phyloP scores from a whole-genome alignment of 768 basidiomycete genomes.

The Mycena filopes region DNA sequence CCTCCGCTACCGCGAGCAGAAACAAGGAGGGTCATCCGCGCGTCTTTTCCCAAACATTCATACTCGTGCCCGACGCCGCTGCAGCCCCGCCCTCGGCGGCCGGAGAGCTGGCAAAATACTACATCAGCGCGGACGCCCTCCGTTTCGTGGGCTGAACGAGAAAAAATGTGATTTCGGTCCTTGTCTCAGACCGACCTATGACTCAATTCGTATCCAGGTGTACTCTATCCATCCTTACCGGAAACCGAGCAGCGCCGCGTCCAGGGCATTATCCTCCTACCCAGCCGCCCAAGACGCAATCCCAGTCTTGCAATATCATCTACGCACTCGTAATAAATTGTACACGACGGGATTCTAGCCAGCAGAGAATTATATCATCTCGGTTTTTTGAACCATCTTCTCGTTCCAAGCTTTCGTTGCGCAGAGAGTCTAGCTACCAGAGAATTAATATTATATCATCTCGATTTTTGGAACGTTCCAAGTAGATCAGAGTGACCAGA shows the following conservation, averaged over 20 bases:
- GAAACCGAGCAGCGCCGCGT: conserved; percentile 22
- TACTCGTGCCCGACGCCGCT: conserved; percentile 80
- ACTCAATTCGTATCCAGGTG: conserved; percentile 14
- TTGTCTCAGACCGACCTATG: neutral
- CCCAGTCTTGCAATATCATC: neutral
- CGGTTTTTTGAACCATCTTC: neutral
- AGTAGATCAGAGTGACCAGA: too few relatives aligned
- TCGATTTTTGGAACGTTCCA: too few relatives aligned
- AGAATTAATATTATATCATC: too few relatives aligned
- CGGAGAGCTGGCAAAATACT: conserved; percentile 85
- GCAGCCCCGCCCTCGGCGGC: conserved; percentile 66
- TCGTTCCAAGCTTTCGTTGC: too few relatives aligned
- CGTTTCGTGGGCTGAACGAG: conserved; percentile 77
- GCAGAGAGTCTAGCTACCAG: too few relatives aligned
- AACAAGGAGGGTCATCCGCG: conserved; percentile 81
- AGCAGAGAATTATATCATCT: conserved; percentile 3
- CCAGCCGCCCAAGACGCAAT: neutral
- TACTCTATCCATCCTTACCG: conserved; percentile 1
- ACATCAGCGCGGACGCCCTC: conserved; percentile 80
- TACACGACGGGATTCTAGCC: neutral
- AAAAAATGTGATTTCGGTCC: conserved; percentile 1
- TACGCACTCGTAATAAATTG: neutral
- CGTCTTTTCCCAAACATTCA: conserved; percentile 89
- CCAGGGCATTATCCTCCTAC: neutral
- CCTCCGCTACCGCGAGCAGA: conserved; percentile 58